Evolutionary conservation across 345 rosid genomes (phyloP).

Genomic region (Aurinia saxatilis): DNA sequence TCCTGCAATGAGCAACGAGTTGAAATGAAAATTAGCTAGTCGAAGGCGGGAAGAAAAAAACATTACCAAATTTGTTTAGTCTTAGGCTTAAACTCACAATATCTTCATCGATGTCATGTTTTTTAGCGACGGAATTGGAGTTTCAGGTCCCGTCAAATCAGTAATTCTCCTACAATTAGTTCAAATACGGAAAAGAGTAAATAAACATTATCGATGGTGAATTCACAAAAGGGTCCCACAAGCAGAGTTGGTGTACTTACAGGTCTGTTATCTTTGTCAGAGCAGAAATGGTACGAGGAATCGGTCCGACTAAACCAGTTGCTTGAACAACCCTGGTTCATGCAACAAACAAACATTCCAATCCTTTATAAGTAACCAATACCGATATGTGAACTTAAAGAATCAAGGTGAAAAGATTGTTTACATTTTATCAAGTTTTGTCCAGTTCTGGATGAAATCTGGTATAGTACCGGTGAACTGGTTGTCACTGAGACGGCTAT

Average conservation of each 20-base stretch:
- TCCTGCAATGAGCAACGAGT: conserved; percentile 31
- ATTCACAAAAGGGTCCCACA: background rate
- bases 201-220: background rate
- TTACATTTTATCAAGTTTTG: conserved; percentile 38
- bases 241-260: conserved; percentile 16
- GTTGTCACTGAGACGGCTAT: conserved; percentile 47
- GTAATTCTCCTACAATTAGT: conserved; percentile 42
- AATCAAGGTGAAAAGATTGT: background rate
- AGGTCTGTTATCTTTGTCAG: conserved; percentile 22
- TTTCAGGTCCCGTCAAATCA: conserved; percentile 38
- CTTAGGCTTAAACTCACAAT: conserved; percentile 29
- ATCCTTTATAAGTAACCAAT: background rate
- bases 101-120: conserved; percentile 22
- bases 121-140: conserved; percentile 35
- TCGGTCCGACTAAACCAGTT: conserved; percentile 53
- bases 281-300: conserved; percentile 30
- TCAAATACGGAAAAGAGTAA: background rate
- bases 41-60: background rate
- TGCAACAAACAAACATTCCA: background rate
- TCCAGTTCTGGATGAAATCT: conserved; percentile 48
- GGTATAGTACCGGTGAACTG: conserved; percentile 48
- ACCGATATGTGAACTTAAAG: background rate
- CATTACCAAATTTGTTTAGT: background rate
- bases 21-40: background rate
- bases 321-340: conserved; percentile 35